These are phyloP conservation scores for Candida caryicola DNA, from an alignment of 805 yeast species.

Conservation along the genomic window DNA sequence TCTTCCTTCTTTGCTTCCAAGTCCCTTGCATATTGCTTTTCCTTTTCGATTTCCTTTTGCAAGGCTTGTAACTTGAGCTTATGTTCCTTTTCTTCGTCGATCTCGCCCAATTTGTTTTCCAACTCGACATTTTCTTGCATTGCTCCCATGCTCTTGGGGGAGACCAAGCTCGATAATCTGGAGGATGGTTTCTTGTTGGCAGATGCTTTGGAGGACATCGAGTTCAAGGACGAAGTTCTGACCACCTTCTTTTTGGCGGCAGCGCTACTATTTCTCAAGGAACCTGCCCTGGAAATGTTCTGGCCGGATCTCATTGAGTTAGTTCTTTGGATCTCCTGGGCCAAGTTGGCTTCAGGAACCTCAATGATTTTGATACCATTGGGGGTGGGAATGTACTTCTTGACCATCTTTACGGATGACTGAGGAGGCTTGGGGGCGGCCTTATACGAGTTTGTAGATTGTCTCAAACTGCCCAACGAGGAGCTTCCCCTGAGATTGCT, in stretches of 20 bases:
- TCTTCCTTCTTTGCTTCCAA: conserved; percentile 38
- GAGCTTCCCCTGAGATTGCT: neutral
- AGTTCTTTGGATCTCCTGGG: conserved; percentile 37
- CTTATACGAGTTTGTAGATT: neutral
- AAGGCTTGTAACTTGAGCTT: conserved; percentile 26
- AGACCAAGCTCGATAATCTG: conserved; percentile 15
- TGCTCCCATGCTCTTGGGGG: conserved; percentile 11
- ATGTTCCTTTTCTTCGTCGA: conserved; percentile 23
- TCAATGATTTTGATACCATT: conserved; percentile 68
- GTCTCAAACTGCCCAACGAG: neutral
- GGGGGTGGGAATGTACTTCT: conserved; percentile 71
- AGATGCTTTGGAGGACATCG: conserved; percentile 9
- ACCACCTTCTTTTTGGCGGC: conserved; percentile 9
- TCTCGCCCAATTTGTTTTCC: conserved; percentile 20
- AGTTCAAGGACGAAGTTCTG: conserved; percentile 24
- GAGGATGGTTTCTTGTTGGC: conserved; percentile 12
- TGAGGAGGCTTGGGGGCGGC: neutral
- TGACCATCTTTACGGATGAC: conserved; percentile 45
- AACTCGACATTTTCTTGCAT: conserved; percentile 18
- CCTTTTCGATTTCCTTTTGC: conserved; percentile 36
- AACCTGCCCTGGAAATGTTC: conserved; percentile 23
- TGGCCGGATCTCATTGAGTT: conserved; percentile 38
- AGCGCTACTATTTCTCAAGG: conserved; percentile 9
- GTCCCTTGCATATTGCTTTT: conserved; percentile 35
- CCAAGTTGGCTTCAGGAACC: conserved; percentile 51